Evolutionary conservation across 345 rosid genomes (phyloP).

Genomic region (Atalantia buxifolia): DNA sequence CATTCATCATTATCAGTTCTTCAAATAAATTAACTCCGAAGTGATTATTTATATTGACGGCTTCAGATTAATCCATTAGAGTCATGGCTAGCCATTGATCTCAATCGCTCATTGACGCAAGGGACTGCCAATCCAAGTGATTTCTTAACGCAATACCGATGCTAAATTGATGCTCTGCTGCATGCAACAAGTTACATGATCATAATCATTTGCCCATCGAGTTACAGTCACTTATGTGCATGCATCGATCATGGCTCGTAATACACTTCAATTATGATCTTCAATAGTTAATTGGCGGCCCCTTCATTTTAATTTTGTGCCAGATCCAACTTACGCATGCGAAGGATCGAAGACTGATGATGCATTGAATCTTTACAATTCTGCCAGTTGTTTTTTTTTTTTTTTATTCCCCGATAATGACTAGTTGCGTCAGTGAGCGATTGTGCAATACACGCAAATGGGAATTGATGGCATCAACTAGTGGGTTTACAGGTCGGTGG

Average conservation of each 20-base stretch:
- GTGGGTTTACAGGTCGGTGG: neutral
- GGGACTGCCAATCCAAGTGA: neutral
- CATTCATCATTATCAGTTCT: too few species aligned
- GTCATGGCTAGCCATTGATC: neutral
- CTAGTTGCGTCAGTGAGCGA: neutral
- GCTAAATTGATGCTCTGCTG: neutral
- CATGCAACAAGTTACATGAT: neutral
- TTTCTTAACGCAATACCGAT: neutral
- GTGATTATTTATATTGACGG: neutral
- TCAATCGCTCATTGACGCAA: neutral
- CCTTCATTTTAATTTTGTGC: neutral
- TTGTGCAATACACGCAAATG: neutral
- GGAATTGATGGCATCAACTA: neutral
- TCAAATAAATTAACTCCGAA: neutral
- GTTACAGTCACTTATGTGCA: neutral
- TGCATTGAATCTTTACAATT: too few species aligned
- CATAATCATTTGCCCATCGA: neutral
- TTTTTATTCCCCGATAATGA: neutral
- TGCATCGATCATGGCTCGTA: neutral
- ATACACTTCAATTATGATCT: neutral
- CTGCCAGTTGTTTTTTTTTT: neutral
- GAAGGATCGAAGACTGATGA: too few species aligned
- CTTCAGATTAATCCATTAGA: neutral
- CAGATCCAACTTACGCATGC: too few species aligned
- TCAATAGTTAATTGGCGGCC: neutral